Evolutionary conservation across 1,284 basidiomycete species (phyloP).

Genomic region (Ganoderma boninense): DNA sequence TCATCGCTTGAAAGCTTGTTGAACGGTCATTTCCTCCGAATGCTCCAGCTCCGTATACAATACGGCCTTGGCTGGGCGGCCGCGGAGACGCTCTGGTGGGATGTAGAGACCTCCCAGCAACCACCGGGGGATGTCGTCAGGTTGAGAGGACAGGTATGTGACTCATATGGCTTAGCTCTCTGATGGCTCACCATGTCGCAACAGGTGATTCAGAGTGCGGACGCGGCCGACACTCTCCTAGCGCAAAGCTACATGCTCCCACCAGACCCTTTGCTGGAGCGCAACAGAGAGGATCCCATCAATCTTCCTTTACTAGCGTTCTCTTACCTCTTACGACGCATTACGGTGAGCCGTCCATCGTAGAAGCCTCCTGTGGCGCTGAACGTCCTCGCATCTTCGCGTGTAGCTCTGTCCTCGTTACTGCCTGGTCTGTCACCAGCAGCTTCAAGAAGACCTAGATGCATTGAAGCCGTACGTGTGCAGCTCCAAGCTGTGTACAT

Average conservation of each 20-base stretch:
- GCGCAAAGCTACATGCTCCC: constrained; percentile 54
- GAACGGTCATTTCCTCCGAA: constrained; percentile 57
- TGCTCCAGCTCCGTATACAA: constrained; percentile 58
- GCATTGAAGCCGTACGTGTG: constrained; percentile 75
- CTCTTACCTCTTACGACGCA: constrained; percentile 64
- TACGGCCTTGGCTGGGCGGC: constrained; percentile 70
- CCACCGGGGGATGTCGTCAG: constrained; percentile 48
- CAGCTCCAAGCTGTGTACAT: constrained; percentile 63
- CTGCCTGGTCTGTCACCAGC: constrained; percentile 70
- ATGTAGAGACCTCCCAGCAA: constrained; percentile 56
- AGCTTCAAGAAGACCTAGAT: constrained; percentile 57
- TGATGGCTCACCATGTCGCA: background rate
- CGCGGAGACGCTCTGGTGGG: constrained; percentile 59
- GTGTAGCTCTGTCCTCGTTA: constrained; percentile 66
- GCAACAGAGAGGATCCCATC: constrained; percentile 45
- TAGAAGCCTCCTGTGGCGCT: background rate
- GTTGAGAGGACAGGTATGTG: constrained; percentile 43
- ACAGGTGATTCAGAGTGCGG: constrained; percentile 50
- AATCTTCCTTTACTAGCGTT: constrained; percentile 68
- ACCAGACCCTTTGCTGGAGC: constrained; percentile 55
- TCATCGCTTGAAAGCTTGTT: constrained; percentile 64
- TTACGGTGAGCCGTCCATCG: constrained; percentile 51
- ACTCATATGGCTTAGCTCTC: background rate
- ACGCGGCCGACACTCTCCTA: constrained; percentile 54
- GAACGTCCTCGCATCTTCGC: background rate